These are phyloP conservation scores for Lathyrus aphaca DNA, from an alignment of 306 rosid genomes.

Conservation along the genomic window DNA sequence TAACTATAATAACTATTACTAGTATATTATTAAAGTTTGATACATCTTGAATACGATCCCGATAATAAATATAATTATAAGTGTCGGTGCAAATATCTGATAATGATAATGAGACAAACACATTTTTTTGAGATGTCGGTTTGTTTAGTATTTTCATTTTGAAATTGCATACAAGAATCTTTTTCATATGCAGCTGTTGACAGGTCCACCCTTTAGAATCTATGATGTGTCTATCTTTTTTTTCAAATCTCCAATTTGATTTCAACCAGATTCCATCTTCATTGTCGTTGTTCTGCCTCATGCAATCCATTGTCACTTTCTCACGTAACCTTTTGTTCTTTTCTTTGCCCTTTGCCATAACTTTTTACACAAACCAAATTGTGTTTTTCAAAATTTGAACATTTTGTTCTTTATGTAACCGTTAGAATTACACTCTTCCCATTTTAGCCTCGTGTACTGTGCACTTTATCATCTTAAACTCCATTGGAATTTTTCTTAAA, in stretches of 20 bases:
- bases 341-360: constrained; percentile 21
- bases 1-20: no score
- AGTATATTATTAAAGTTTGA: no score
- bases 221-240: constrained; percentile 35
- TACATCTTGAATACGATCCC: no score
- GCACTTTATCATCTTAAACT: constrained; percentile 28
- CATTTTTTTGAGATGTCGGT: no score
- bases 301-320: constrained; percentile 38
- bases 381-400: constrained; percentile 49
- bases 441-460: constrained; percentile 33
- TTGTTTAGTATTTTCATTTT: no score
- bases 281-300: background rate
- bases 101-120: no score
- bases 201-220: background rate
- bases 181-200: constrained; percentile 21
- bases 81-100: no score
- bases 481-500: constrained; percentile 24
- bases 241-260: constrained; percentile 48
- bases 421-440: constrained; percentile 45
- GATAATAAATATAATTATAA: no score
- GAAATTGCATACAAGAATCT: background rate
- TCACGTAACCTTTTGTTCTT: constrained; percentile 25
- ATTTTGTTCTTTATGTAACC: constrained; percentile 48
- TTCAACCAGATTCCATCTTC: constrained; percentile 20
- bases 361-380: background rate